These are phyloP conservation scores for Lactarius tabidus DNA, from an alignment of 768 basidiomycete genomes.

Conservation along the genomic window DNA sequence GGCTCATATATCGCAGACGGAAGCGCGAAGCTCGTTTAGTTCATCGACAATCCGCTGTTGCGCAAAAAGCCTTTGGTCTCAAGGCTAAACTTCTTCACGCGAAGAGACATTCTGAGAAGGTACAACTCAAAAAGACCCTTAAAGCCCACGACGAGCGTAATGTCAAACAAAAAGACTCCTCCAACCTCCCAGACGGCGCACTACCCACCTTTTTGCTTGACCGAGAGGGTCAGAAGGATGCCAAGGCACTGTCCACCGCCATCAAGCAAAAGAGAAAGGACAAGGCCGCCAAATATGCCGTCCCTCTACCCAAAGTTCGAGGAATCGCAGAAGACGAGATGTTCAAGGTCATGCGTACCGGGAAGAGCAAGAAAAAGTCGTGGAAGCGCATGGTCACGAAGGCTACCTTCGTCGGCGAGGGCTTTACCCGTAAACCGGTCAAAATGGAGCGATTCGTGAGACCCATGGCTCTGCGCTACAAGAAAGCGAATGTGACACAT, in stretches of 20 bases:
- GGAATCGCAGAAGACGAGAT: slow-evolving; percentile 99
- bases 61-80: slow-evolving; percentile 93
- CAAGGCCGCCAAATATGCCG: slow-evolving; percentile 96
- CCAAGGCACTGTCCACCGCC: slow-evolving; percentile 91
- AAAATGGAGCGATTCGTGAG: slow-evolving; percentile 98
- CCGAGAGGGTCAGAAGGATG: slow-evolving; percentile 96
- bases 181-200: slow-evolving; percentile 82
- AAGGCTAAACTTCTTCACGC: slow-evolving; percentile 98
- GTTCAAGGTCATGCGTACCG: slow-evolving; percentile 99
- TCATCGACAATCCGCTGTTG: slow-evolving; percentile 72
- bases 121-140: slow-evolving; percentile 98
- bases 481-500: slow-evolving; percentile 98
- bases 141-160: slow-evolving; percentile 99
- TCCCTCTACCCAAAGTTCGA: slow-evolving; percentile 93
- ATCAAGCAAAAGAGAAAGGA: slow-evolving; percentile 99
- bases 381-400: slow-evolving; percentile 99
- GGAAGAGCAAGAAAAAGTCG: slow-evolving; percentile 91
- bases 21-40: slow-evolving; percentile 77
- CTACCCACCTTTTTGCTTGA: slow-evolving; percentile 95
- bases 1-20: slow-evolving; percentile 46
- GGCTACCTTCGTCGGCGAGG: slow-evolving; percentile 97
- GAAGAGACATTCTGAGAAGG: slow-evolving; percentile 94
- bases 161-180: slow-evolving; percentile 88
- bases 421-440: slow-evolving; percentile 96
- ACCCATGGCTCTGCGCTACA: slow-evolving; percentile 96